Evolutionary conservation across 306 rosid species (phyloP), one percentile per base, ranked within the genome.

Genomic region (Calophaca sinica): DNA sequence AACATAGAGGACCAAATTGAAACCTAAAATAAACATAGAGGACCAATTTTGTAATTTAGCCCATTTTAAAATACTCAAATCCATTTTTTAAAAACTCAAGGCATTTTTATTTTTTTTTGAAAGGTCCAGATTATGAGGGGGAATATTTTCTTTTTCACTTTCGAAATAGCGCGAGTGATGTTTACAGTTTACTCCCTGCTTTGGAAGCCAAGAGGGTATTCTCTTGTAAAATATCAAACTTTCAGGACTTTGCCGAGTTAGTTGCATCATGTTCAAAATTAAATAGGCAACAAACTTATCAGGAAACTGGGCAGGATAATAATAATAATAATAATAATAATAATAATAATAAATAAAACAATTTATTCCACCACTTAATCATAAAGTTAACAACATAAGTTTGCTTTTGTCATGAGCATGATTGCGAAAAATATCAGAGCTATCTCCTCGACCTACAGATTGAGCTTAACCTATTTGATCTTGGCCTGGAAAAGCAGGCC

Each of bases 391-490:
- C 75, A 66, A 5, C 81, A 66, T 5, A 50, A 41, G 78, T 75
- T 72, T 52, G 61, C 64, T 61, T 51, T 44, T 15, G 78, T 35
- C 53, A 26, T 12, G 78, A 74, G 66, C 68, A 70, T 7, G n/a
- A 77, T n/a, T 62, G 60, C 54, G 57, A 75, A 55, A 71, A 67
- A 41, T 55, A 28, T 39, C 54, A 64, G 39, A 58, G 53, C 48
- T 64, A 70, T 46, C 68, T 48, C 51, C 54, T 62, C 52, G 54
- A 63, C 76, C 85, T 80, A 80, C 9, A 50, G 71, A 78, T 59
- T 80, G 13, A 81, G 63, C 76, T 20, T 81, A 68, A 69, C 72
- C 82, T 67, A 61, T n/a, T 61, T 71, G 71, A 82, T 76, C 58
- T 70, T 13, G 82, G 70, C 75, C 73, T 44, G 36, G 52, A 58